Evolutionary conservation across 805 yeast genomes (phyloP), one percentile per base, ranked within the genome.

Genomic region (Metschnikowia gruessii): DNA sequence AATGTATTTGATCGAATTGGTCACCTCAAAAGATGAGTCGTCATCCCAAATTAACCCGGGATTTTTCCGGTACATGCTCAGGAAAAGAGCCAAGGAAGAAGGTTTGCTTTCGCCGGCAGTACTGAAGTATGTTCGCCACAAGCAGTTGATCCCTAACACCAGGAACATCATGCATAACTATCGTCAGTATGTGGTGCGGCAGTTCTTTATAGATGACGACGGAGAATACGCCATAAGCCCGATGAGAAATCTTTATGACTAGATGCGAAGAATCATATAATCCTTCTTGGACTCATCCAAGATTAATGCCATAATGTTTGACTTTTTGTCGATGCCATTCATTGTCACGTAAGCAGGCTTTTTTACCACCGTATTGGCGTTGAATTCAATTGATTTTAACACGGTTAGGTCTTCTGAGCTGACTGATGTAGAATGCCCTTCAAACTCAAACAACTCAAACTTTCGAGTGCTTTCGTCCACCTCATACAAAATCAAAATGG

Each of bases 251-350:
- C 61, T 58, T 41, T 65, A 61, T 51, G 60, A 55, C 58, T 65
- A 45, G 71, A 55, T 70, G 75, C 62, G 63, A 31, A 75, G 59
- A 13, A 74, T 65, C 22, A 62, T 51, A 52, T 74, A 76, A 42
- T 69, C 64, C 49, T 67, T 72, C 41, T 60, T 69, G 21, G 69
- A 56, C 8, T 58, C 51, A 50, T 75, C 80, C 30, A 77, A 49
- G 13, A 78, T 48, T 48, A 76, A 71, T 5, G 72, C 76, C 35
- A 63, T 58, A 12, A 31, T 38, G 9, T 40, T 39, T 0, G 61
- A 48, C 21, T 63, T 56, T 3, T 48, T 31, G 2, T 48, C 48
- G n/a, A 42, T 34, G 6, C 62, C 49, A 46, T 65, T 72, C n/a
- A 68, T 50, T 0, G 73, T 55, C 36, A 75, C 32, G 39, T 57